A percentile compares a stretch with the other conserved stretches of the same genome.
Conservation (phyloP, 805 yeast species). For the Jamesozyma rosinii region DNA sequence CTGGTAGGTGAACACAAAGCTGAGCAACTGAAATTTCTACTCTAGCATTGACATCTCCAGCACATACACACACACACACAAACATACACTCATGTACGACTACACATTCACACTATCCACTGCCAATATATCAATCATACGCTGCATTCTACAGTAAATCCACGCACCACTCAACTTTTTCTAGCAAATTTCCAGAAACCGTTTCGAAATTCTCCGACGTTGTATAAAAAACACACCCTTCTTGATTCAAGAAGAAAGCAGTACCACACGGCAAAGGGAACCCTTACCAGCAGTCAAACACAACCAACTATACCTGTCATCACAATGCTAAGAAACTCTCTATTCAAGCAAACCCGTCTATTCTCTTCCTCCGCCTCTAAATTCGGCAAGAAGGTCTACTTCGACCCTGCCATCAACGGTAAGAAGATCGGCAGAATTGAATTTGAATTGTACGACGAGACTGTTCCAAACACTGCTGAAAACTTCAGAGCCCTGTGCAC, state of each 20-base stretch:
- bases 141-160: too few relatives aligned
- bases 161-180: too few relatives aligned
- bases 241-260: too few relatives aligned
- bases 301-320: too few relatives aligned
- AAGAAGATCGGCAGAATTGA: conserved; percentile 32
- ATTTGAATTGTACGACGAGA: conserved; percentile 30
- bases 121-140: too few relatives aligned
- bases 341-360: conserved; percentile 33
- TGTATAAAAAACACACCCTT: too few relatives aligned
- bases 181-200: too few relatives aligned
- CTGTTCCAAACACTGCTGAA: conserved; percentile 70
- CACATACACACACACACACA: neutral
- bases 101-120: neutral
- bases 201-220: too few relatives aligned
- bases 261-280: too few relatives aligned
- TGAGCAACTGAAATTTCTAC: conserved; percentile 30
- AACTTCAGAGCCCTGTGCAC: conserved; percentile 76
- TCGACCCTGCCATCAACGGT: conserved; percentile 50
- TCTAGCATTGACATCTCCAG: neutral
- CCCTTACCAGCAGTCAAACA: too few relatives aligned
- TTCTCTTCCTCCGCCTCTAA: conserved; percentile 41
- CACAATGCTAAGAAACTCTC: conserved; percentile 16
- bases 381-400: conserved; percentile 46
- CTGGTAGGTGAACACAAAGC: conserved; percentile 35
- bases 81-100: neutral